Evolutionary conservation across 1,284 basidiomycete genomes (phyloP).

Genomic region (Golubevia sp.): DNA sequence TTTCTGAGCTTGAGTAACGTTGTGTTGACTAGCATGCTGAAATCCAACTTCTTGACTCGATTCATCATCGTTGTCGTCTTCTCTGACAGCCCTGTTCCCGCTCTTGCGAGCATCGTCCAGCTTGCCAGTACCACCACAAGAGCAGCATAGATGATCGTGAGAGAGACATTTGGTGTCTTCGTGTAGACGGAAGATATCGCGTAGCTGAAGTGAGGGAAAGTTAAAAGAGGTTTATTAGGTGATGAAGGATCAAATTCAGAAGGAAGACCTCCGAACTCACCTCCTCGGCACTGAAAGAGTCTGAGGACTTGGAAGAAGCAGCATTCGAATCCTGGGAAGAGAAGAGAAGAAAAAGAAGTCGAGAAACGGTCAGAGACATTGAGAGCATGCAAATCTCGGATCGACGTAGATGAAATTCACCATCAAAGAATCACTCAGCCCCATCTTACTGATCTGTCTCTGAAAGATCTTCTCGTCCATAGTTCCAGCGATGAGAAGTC

Average conservation of each 20-base stretch:
- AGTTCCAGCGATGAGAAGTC: slow-evolving; percentile 69
- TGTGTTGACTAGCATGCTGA: too few species aligned
- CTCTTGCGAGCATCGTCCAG: too few species aligned
- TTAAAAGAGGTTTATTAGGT: background rate
- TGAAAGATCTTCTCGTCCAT: slow-evolving; percentile 65
- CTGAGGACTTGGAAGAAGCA: slow-evolving; percentile 1
- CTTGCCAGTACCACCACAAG: slow-evolving; percentile 38
- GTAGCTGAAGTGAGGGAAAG: slow-evolving; percentile 42
- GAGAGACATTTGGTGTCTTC: slow-evolving; percentile 44
- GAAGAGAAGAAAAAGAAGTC: too few species aligned
- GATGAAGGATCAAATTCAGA: too few species aligned
- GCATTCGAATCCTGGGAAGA: too few species aligned
- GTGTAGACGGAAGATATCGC: slow-evolving; percentile 52
- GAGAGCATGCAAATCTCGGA: too few species aligned
- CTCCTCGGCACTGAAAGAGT: slow-evolving; percentile 13
- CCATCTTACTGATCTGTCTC: slow-evolving; percentile 93
- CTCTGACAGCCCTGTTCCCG: too few species aligned
- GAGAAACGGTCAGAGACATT: too few species aligned
- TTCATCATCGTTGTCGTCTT: too few species aligned
- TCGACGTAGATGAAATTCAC: slow-evolving; percentile 23
- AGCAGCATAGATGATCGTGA: slow-evolving; percentile 45
- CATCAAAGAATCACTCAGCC: slow-evolving; percentile 70
- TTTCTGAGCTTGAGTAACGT: too few species aligned
- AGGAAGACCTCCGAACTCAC: slow-evolving; percentile 3
- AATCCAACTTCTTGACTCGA: too few species aligned